phyloP scores from a whole-genome alignment of 2,329 filamentous ascomycete genomes.

The Fusarium caatingaense region DNA sequence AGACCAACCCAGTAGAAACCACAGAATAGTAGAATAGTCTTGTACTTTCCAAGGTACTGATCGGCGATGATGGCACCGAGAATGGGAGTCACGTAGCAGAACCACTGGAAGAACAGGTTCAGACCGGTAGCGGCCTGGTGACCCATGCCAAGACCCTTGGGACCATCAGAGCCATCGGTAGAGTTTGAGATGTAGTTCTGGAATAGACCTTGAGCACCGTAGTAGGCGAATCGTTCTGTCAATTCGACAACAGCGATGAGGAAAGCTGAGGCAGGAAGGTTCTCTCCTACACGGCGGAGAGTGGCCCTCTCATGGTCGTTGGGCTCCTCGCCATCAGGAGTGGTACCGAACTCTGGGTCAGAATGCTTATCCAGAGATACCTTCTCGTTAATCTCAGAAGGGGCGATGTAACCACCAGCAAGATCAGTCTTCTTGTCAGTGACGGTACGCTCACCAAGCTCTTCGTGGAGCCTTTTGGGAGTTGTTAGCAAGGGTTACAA shows the following conservation, averaged over 20 bases:
- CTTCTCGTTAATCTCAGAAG: conserved; percentile 43
- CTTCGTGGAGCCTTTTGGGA: conserved; percentile 45
- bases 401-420: conserved; percentile 40
- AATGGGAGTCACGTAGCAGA: conserved; percentile 58
- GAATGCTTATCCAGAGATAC: conserved; percentile 40
- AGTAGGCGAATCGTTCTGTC: conserved; percentile 69
- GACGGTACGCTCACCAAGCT: conserved; percentile 43
- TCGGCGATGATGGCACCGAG: conserved; percentile 67
- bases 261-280: conserved; percentile 65
- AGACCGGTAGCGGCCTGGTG: conserved; percentile 66
- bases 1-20: conserved; percentile 69
- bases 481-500: conserved; percentile 23
- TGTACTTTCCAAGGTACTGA: conserved; percentile 70
- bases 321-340: conserved; percentile 62
- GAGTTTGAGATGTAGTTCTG: conserved; percentile 64
- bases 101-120: conserved; percentile 67
- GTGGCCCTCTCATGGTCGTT: conserved; percentile 62
- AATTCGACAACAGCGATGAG: conserved; percentile 68
- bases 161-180: conserved; percentile 50
- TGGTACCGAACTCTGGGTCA: conserved; percentile 48
- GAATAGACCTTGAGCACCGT: conserved; percentile 64
- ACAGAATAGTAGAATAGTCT: conserved; percentile 69
- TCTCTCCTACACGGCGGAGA: conserved; percentile 65
- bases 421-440: conserved; percentile 42
- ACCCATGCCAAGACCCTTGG: conserved; percentile 66